Evolutionary conservation across 116 monocot genomes (phyloP).

Genomic region (Zostera marina): DNA sequence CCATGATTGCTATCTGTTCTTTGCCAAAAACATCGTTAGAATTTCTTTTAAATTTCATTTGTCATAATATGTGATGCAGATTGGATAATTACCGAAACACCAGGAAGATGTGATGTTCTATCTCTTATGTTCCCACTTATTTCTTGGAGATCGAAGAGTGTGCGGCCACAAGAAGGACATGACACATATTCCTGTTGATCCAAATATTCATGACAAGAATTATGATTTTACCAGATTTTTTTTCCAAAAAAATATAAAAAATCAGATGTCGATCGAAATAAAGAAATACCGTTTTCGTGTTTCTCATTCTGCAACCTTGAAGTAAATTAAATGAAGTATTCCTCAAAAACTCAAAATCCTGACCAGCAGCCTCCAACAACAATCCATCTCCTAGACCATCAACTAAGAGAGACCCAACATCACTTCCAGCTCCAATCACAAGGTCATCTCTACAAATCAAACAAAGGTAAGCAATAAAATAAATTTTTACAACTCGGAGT

Average conservation of each 20-base stretch:
- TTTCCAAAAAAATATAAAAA: neutral
- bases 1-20: slow-evolving; percentile 97
- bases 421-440: slow-evolving; percentile 76
- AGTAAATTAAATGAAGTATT: slow-evolving; percentile 97
- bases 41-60: neutral
- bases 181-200: slow-evolving; percentile 99
- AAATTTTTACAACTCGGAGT: neutral
- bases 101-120: slow-evolving; percentile 88
- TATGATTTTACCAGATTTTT: neutral
- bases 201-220: neutral
- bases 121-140: slow-evolving; percentile 96
- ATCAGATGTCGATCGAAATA: neutral
- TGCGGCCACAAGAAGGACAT: slow-evolving; percentile 95
- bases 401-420: slow-evolving; percentile 82
- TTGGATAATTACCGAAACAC: slow-evolving; percentile 63
- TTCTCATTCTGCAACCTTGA: slow-evolving; percentile 99
- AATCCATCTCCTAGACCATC: slow-evolving; percentile 97
- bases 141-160: slow-evolving; percentile 97
- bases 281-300: slow-evolving; percentile 86
- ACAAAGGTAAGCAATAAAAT: slow-evolving; percentile 1
- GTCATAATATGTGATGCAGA: neutral
- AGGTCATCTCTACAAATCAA: slow-evolving; percentile 63
- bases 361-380: slow-evolving; percentile 67
- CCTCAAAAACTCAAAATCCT: slow-evolving; percentile 92
- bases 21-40: neutral